phyloP scores from a whole-genome alignment of 169 alveolate genomes.

The Cryptosporidium canis region DNA sequence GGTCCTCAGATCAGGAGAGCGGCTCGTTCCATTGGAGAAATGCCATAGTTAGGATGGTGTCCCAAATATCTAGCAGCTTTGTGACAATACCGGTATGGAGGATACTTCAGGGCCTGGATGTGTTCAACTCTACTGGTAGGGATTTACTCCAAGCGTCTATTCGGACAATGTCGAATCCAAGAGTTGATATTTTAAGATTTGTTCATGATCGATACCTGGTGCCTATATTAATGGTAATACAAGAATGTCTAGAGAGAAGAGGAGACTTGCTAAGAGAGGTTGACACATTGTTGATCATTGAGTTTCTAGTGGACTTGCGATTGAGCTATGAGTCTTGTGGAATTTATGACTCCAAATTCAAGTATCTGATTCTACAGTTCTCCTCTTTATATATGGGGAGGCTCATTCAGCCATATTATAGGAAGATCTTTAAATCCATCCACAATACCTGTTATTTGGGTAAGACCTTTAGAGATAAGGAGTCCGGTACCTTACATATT shows the following conservation, averaged over 20 bases:
- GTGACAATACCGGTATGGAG: constrained; percentile 20
- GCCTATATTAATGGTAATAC: constrained; percentile 17
- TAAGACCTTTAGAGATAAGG: constrained; percentile 57
- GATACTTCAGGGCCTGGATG: constrained; percentile 53
- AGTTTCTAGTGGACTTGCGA: constrained; percentile 35
- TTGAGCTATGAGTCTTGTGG: constrained; percentile 40
- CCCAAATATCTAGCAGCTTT: constrained; percentile 11
- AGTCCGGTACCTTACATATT: constrained; percentile 43
- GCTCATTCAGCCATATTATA: constrained; percentile 26
- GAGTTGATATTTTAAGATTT: constrained; percentile 48
- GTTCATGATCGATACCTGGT: constrained; percentile 24
- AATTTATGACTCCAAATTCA: constrained; percentile 47
- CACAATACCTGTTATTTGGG: constrained; percentile 40
- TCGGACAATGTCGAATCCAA: constrained; percentile 12
- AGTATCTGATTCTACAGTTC: constrained; percentile 11
- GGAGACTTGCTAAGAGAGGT: constrained; percentile 21
- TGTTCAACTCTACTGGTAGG: constrained; percentile 20
- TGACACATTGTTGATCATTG: constrained; percentile 15
- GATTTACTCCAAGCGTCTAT: constrained; percentile 57
- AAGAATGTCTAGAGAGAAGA: constrained; percentile 6
- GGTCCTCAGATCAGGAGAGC: background rate
- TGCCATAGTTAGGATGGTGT: background rate
- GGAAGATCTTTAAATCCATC: background rate
- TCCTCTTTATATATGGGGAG: constrained; percentile 15
- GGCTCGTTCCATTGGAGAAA: no score